Evolutionary conservation across 768 basidiomycete genomes (phyloP).

Genomic region (Leccinum longicurvipes): DNA sequence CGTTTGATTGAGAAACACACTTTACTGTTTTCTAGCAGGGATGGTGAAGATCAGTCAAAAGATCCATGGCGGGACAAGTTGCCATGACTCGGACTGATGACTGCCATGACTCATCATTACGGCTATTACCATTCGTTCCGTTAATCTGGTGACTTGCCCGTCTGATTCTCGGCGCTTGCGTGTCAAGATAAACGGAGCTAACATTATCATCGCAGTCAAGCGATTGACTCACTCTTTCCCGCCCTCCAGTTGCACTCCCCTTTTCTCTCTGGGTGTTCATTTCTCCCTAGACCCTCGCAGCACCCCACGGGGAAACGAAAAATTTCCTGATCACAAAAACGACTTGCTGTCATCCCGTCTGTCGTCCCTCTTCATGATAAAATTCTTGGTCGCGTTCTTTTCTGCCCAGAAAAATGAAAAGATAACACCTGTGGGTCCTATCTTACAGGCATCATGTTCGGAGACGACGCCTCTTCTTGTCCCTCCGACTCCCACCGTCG

Average conservation of each 20-base stretch:
- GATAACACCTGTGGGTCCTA: background rate
- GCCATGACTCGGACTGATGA: background rate
- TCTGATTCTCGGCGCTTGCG: background rate
- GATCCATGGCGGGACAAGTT: background rate
- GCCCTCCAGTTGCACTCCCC: background rate
- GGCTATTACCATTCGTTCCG: background rate
- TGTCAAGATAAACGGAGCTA: background rate
- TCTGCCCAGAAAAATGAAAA: background rate
- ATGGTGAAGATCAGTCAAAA: background rate
- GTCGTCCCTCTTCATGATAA: conserved; percentile 1
- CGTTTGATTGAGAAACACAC: background rate
- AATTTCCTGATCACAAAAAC: background rate
- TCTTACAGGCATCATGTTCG: conserved; percentile 9
- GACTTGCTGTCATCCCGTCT: background rate
- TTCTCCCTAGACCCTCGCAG: conserved; percentile 28
- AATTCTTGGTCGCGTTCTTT: conserved; percentile 1
- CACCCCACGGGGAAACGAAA: conserved; percentile 4
- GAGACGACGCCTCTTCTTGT: conserved; percentile 61
- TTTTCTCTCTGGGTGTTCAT: conserved; percentile 43
- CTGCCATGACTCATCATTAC: background rate
- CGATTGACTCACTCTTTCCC: background rate
- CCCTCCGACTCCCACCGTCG: conserved; percentile 50
- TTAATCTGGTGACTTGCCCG: background rate
- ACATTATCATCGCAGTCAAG: background rate
- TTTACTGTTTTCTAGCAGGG: background rate